Evolutionary conservation across 1,284 basidiomycete species (phyloP), one percentile per base, ranked within the genome.

Genomic region (Boletus mariae): DNA sequence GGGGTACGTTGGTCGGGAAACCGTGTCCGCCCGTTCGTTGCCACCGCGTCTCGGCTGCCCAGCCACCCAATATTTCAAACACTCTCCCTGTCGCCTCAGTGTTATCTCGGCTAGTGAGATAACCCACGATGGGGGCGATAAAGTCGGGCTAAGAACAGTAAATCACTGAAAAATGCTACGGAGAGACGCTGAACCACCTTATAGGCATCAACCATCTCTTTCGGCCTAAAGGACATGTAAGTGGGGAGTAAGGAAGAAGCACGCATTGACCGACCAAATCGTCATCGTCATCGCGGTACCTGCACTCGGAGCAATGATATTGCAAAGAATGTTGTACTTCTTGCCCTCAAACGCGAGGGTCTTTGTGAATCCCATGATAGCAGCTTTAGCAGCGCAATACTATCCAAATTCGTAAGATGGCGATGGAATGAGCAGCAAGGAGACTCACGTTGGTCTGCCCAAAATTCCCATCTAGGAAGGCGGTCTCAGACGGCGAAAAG

Each of bases 381-480:
- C 96, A 53, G 93, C 90, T 73, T 99, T 99, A 35, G 96, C 96
- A 4, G 95, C 87, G 17, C 89, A 87, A 70, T 97, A 96, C 87
- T 87, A 49, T 54, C 17, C 38, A 34, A 26, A 28, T 10, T 2
- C 1, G 12, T 65, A 32, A 56, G 43, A 49, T 34, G n/a, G 49
- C 12, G 8, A 34, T 12, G 25, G 4, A 40, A 28, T 13, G 23
- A n/a, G 47, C 7, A 15, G 0, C 23, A 34, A 35, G 8, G 13
- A 45, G 17, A 59, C 77, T 58, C 57, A 87, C 88, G 60, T 92
- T 94, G 44, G 85, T 85, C 71, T 98, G 93, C 28, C 94, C 95
- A 69, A 97, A 94, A 73, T 97, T 95, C 17, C 96, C 96, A 67
- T 93, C 91, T 93, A 52, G 13, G 45, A 35, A 34, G 6, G 8